phyloP scores from a whole-genome alignment of 345 rosid species.

The Bretschneidera sinensis region DNA sequence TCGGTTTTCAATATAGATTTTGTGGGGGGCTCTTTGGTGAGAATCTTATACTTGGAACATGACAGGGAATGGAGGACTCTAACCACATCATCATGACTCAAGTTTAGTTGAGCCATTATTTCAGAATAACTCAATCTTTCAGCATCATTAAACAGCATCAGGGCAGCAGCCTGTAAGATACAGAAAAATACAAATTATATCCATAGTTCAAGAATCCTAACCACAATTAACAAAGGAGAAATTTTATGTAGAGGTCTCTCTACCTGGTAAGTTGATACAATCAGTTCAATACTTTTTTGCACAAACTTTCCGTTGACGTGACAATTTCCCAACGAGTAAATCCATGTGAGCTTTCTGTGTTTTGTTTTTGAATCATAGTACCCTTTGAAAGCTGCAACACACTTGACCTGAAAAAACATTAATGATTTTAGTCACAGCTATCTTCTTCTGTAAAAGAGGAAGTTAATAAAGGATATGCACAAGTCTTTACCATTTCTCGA shows the following conservation, averaged over 20 bases:
- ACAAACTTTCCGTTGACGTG: slow-evolving; percentile 56
- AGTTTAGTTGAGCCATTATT: slow-evolving; percentile 31
- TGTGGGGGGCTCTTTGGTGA: slow-evolving; percentile 34
- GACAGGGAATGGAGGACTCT: slow-evolving; percentile 41
- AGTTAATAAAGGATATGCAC: too few species aligned
- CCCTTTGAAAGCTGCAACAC: slow-evolving; percentile 59
- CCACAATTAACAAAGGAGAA: too few species aligned
- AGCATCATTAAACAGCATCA: slow-evolving; percentile 35
- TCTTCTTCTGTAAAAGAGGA: too few species aligned
- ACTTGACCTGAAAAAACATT: slow-evolving; percentile 21
- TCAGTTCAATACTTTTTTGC: slow-evolving; percentile 47
- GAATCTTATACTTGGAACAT: slow-evolving; percentile 37
- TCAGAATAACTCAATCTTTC: slow-evolving; percentile 37
- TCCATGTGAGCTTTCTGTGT: slow-evolving; percentile 64
- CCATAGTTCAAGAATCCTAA: too few species aligned
- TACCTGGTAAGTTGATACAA: slow-evolving; percentile 70
- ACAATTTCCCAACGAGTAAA: slow-evolving; percentile 59
- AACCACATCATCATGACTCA: slow-evolving; percentile 30
- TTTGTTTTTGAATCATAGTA: slow-evolving; percentile 53
- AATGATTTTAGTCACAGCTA: too few species aligned
- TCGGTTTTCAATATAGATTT: slow-evolving; percentile 30
- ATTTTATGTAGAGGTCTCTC: too few species aligned
- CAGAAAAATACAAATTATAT: neutral
- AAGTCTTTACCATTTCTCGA: slow-evolving; percentile 45
- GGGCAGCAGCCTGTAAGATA: slow-evolving; percentile 30